These are phyloP conservation scores for Phytopythium kandeliae DNA, from an alignment of 352 stramenopile genomes.

Conservation along the genomic window DNA sequence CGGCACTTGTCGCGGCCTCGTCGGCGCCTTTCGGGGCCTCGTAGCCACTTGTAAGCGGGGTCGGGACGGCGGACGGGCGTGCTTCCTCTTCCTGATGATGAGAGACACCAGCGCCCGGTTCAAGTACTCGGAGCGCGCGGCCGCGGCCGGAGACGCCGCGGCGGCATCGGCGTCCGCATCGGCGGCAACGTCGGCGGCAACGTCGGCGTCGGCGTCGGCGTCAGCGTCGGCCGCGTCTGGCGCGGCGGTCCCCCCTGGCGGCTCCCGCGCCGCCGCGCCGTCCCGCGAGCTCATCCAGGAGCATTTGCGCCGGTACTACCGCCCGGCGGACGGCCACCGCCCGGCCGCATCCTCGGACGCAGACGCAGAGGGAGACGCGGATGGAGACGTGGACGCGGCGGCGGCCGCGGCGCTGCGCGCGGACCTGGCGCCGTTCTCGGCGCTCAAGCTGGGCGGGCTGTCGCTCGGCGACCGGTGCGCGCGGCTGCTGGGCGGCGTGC, in stretches of 20 bases:
- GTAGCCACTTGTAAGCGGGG: too few species aligned
- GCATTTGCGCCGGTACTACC: slow-evolving; percentile 49
- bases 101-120: slow-evolving; percentile 61
- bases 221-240: background rate
- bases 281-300: slow-evolving; percentile 61
- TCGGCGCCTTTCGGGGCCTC: too few species aligned
- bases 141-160: slow-evolving; percentile 3
- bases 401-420: slow-evolving; percentile 33
- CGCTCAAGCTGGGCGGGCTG: slow-evolving; percentile 78
- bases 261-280: slow-evolving; percentile 12
- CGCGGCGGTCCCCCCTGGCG: slow-evolving; percentile 5
- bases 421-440: slow-evolving; percentile 50
- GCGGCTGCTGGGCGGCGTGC: slow-evolving; percentile 47
- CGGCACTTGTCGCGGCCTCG: too few species aligned
- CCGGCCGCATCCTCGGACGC: too few species aligned
- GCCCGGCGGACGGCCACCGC: background rate
- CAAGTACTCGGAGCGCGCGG: slow-evolving; percentile 61
- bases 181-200: too few species aligned
- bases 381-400: background rate
- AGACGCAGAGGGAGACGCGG: slow-evolving; percentile 21
- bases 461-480: slow-evolving; percentile 64
- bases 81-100: slow-evolving; percentile 27
- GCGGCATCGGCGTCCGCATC: background rate
- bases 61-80: too few species aligned
- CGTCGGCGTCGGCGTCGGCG: background rate